These are phyloP conservation scores for Saccharomyces hybrid DNA, from an alignment of 1,139 yeast genomes.

Conservation along the genomic window DNA sequence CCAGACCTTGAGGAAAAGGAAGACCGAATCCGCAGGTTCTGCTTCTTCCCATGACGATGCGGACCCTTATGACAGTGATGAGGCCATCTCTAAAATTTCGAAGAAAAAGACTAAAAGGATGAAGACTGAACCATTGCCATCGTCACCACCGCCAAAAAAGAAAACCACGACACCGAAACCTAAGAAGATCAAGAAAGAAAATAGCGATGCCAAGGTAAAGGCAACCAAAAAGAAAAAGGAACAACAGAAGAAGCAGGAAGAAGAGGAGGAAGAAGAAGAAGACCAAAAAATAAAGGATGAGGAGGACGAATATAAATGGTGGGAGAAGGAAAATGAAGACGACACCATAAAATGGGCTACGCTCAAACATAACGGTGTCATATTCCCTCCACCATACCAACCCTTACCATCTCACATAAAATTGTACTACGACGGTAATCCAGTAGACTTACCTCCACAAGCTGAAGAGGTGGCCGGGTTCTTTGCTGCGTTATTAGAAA, in stretches of 20 bases:
- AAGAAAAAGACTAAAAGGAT: constrained; percentile 4
- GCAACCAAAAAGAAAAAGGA: constrained; percentile 1
- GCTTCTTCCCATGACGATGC: neutral
- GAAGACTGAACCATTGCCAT: constrained; percentile 4
- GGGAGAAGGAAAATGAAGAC: constrained; percentile 57
- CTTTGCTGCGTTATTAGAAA: constrained; percentile 78
- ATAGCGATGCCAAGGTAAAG: neutral
- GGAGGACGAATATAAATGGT: constrained; percentile 65
- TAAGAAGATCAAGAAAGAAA: neutral
- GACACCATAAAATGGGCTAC: constrained; percentile 81
- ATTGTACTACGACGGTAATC: constrained; percentile 64
- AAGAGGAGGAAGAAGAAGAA: constrained; percentile 21
- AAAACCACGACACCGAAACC: constrained; percentile 1
- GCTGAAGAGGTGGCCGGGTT: constrained; percentile 98
- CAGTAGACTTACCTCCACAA: constrained; percentile 61
- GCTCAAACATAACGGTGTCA: constrained; percentile 79
- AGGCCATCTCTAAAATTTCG: constrained; percentile 8
- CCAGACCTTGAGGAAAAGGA: neutral
- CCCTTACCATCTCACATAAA: constrained; percentile 78
- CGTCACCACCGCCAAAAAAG: neutral
- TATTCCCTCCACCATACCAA: constrained; percentile 88
- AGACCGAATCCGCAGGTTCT: neutral
- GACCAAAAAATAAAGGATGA: constrained; percentile 33
- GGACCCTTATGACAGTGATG: constrained; percentile 1
- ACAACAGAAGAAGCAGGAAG: constrained; percentile 2